Conservation (phyloP, 2,329 filamentous ascomycete genomes). For the Colletotrichum higginsianum region DNA sequence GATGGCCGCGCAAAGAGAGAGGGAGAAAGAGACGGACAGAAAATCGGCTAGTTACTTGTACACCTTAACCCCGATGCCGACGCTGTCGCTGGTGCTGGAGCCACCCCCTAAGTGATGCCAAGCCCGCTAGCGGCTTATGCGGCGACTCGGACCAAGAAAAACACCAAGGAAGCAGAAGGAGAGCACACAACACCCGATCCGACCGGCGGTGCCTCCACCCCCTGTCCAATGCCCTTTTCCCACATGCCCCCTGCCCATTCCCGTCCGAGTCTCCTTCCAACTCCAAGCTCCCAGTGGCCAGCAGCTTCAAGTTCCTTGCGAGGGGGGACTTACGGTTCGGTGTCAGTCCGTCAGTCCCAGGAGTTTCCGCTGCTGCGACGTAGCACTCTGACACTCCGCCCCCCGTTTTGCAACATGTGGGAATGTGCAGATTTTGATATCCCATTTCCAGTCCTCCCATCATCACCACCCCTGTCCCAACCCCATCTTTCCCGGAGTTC, state of each 20-base stretch:
- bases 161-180: slow-evolving; percentile 33
- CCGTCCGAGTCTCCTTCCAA: background rate
- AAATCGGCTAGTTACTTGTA: slow-evolving; percentile 5
- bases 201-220: background rate
- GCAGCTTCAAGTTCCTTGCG: background rate
- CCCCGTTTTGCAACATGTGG: background rate
- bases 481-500: slow-evolving; percentile 8
- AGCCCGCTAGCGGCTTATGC: slow-evolving; percentile 40
- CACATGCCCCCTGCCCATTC: background rate
- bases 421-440: slow-evolving; percentile 4
- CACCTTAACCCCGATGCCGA: background rate
- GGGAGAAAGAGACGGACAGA: too few relatives aligned
- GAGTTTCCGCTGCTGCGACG: background rate
- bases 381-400: background rate
- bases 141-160: slow-evolving; percentile 22
- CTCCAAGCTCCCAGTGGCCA: too few relatives aligned
- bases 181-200: slow-evolving; percentile 34
- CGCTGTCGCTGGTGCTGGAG: slow-evolving; percentile 5
- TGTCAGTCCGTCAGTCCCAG: background rate
- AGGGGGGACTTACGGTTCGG: background rate
- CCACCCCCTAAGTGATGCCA: slow-evolving; percentile 23
- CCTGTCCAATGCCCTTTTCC: slow-evolving; percentile 1
- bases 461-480: background rate
- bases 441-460: too few relatives aligned
- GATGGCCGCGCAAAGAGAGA: background rate